Conservation (phyloP, 345 rosid species). For the Excoecaria agallocha region DNA sequence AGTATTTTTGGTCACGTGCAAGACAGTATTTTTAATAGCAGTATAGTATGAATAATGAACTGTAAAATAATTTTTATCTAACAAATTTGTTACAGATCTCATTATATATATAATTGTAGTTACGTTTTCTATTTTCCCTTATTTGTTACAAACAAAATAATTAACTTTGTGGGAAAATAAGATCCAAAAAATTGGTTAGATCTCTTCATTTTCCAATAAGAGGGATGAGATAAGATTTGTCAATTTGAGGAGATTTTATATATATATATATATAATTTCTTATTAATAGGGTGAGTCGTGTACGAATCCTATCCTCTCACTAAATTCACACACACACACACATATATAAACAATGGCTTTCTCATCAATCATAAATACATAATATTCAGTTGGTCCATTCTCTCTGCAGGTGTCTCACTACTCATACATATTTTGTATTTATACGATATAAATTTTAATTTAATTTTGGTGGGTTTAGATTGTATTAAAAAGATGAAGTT, state of each 20-base stretch:
- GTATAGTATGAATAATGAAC: background rate
- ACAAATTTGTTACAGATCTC: too few species aligned
- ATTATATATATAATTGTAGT: too few species aligned
- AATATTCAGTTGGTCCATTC: too few species aligned
- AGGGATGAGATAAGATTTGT: background rate
- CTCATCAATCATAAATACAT: too few species aligned
- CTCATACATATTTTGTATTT: background rate
- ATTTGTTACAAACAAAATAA: too few species aligned
- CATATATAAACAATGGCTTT: too few species aligned
- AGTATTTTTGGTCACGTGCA: conserved; percentile 40
- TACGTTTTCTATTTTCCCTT: too few species aligned
- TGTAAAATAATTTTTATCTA: too few species aligned
- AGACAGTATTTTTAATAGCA: conserved; percentile 34
- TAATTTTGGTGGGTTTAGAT: background rate
- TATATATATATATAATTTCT: background rate
- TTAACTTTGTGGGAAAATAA: background rate
- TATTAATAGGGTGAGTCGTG: conserved; percentile 24
- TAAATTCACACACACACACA: too few species aligned
- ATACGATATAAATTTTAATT: background rate
- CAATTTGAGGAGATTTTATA: too few species aligned
- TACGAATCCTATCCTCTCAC: conserved; percentile 41
- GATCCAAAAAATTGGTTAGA: background rate
- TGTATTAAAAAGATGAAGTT: background rate
- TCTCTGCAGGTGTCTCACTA: too few species aligned
- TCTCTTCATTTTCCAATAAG: conserved; percentile 33